Base-by-base conservation (phyloP, 768 basidiomycete genomes). In the Calvatia gigantea region DNA sequence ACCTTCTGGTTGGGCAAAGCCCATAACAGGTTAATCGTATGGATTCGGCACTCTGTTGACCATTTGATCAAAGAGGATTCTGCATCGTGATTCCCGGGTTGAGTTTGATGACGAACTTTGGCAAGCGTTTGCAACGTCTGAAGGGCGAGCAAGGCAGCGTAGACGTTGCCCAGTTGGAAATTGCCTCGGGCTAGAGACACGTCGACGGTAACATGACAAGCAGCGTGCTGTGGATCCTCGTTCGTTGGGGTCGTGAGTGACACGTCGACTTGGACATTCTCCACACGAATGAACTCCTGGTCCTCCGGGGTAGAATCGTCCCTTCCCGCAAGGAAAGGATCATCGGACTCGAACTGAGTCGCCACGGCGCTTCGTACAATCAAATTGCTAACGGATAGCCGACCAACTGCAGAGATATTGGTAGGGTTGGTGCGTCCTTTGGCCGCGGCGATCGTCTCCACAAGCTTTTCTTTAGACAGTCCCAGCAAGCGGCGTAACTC, bases 81-180 rank as follows among this genome's bases (percentile, higher is more conserved):
- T 15, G 21, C 31, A 1, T 15, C 37, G 31, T 5, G 49, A 12
- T 15, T 39, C 8, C 8, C 23, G 15, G 6, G 45, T 23, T 32
- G 56, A 33, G 52, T 50, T 31, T 60, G 32, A 9, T 38, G 60
- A 19, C 62, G 57, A 11, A 64, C 62, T 7, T 60, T 61, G 19
- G 46, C 38, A 25, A 90, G 64, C 1, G 67, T 64, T 58, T 74
- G 68, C 42, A 87, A 28, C 2, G 82, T 83, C 43, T 79, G 77
- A 6, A 76, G 47, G 8, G 85, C 89, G 45, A 92, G 77, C 39
- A 94, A 72, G 14, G 75, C 62, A 61, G 83, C 85, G 65, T 94
- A 94, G 28, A 86, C 72, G 65, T 88, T 84, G 14, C 82, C 80
- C 52, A 91, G 69, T 61, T 83, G 79, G 57, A 91, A 75, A 41